Conservation (phyloP, 495 filamentous ascomycete species). For the Xylaria sp. region DNA sequence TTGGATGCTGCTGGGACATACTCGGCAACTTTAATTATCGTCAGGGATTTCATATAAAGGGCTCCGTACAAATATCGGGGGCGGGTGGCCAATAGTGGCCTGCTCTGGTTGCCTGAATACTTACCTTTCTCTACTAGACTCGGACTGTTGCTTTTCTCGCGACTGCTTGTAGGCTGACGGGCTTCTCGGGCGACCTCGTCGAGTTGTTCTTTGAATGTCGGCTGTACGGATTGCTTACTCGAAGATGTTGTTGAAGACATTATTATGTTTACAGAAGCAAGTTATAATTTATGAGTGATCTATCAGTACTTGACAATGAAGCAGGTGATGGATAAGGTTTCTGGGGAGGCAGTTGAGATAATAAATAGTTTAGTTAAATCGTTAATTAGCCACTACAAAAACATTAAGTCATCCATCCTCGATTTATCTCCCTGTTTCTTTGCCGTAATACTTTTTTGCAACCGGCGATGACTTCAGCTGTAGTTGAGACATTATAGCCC, state of each 20-base stretch:
- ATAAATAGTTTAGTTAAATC: background rate
- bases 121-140: constrained; percentile 23
- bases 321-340: background rate
- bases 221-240: background rate
- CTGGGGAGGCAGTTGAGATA: background rate
- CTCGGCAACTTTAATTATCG: constrained; percentile 12
- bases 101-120: background rate
- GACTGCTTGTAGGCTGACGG: background rate
- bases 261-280: background rate
- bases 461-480: background rate
- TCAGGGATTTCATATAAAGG: background rate
- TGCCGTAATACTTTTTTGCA: background rate
- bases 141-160: background rate
- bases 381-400: background rate
- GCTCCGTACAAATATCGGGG: background rate
- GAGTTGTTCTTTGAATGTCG: constrained; percentile 13
- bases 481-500: background rate
- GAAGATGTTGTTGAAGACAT: constrained; percentile 3
- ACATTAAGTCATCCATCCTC: background rate
- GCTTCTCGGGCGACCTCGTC: constrained; percentile 18
- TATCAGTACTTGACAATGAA: background rate
- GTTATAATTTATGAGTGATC: background rate
- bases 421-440: background rate
- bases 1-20: constrained; percentile 21
- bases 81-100: background rate